Evolutionary conservation across 768 basidiomycete species (phyloP), one percentile per base, ranked within the genome.

Genomic region (Lactarius hatsudake): DNA sequence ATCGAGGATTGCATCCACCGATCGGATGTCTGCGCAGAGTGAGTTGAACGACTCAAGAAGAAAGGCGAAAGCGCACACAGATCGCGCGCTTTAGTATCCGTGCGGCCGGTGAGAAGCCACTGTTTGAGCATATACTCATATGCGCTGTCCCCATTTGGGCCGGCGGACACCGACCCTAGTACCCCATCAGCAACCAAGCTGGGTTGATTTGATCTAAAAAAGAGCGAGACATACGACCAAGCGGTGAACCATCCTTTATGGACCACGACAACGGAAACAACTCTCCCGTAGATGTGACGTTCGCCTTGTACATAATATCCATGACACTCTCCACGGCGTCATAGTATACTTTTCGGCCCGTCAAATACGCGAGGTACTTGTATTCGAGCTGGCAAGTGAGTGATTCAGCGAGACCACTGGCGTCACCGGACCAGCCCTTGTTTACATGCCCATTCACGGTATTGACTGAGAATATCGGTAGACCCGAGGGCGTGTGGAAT

Each of bases 331-430:
- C 80, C 1, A 81, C 86, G 83, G 87, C 65, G 36, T 85, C 79
- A 68, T 81, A 83, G 72, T 89, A 88, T 48, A 80, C 79, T 48
- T 81, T 79, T 61, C 90, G 87, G 1, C 90, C 91, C 0, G 92
- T 94, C 15, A 90, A 76, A 69, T 92, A 88, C 1, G 91, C 89
- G 5, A 98, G 84, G 71, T 96, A 96, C 68, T 88, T 84, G 76
- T 94, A 92, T 76, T 97, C 96, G 65, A 98, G 76, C 73, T 96
- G 93, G 66, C 91, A 80, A 60, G 85, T 93, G 8, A 87, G 88
- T 28, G 91, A 86, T 76, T 97, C 95, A 0, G 95, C 71, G 69
- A 76, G 20, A 90, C 76, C 12, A 15, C 28, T 30, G 28, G 54
- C 56, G 1, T 59, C 43, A 0, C 81, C 82, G 17, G 80, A 73